phyloP scores from a whole-genome alignment of 2,329 filamentous ascomycete genomes.

The Colletotrichum sp. region DNA sequence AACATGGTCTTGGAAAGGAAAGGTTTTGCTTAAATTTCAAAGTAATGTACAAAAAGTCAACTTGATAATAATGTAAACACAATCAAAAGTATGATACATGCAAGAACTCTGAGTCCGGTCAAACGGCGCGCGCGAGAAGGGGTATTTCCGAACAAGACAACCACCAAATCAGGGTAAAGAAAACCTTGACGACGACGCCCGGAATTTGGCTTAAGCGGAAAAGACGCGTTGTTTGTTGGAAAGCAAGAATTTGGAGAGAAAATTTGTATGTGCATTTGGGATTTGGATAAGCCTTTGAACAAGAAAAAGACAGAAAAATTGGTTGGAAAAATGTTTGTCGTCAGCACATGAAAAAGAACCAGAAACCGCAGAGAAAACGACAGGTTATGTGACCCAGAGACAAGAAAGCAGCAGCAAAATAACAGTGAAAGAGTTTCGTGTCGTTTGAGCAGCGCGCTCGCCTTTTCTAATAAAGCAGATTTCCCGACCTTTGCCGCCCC shows the following conservation, averaged over 20 bases:
- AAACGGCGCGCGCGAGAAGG: neutral
- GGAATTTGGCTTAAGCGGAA: neutral
- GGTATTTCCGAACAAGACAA: neutral
- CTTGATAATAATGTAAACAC: neutral
- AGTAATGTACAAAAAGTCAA: neutral
- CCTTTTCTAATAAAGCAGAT: constrained; percentile 2
- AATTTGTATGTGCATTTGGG: neutral
- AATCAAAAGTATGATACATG: neutral
- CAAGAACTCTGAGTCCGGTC: neutral
- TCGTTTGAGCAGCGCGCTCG: constrained; percentile 20
- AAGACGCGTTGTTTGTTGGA: neutral
- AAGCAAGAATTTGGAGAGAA: neutral
- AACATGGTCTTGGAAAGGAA: neutral
- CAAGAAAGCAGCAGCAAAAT: neutral
- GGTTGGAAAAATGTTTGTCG: neutral
- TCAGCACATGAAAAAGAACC: neutral
- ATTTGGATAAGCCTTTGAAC: neutral
- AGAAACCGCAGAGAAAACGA: neutral
- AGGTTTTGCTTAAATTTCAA: neutral
- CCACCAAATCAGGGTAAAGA: neutral
- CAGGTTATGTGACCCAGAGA: neutral
- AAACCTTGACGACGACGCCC: neutral
- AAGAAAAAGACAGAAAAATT: neutral
- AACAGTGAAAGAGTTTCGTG: neutral
- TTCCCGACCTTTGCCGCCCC: neutral